Evolutionary conservation across 2,329 filamentous ascomycete species (phyloP).

Genomic region (Colletotrichum sp.): DNA sequence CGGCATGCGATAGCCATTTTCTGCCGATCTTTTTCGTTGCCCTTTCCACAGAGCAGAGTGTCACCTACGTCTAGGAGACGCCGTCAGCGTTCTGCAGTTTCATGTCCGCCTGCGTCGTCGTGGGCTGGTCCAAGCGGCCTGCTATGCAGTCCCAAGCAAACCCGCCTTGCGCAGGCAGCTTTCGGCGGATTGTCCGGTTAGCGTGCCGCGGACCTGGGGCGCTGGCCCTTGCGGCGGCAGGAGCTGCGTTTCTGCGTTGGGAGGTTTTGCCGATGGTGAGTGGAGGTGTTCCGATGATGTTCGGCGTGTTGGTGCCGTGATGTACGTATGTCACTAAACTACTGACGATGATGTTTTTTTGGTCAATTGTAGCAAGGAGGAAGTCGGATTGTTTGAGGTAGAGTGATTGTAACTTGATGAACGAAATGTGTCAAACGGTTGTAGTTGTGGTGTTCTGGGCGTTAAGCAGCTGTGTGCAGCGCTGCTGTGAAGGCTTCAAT

Average conservation of each 20-base stretch:
- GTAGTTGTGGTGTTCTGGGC: background rate
- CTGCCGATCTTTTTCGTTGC: background rate
- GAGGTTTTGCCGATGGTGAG: background rate
- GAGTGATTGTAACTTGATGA: background rate
- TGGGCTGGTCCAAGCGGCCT: background rate
- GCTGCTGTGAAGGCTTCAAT: background rate
- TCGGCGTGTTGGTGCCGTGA: background rate
- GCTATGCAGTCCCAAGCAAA: background rate
- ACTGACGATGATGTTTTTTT: background rate
- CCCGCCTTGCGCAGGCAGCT: background rate
- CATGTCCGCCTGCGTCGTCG: background rate
- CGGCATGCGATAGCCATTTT: background rate
- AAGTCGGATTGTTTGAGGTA: rapidly evolving
- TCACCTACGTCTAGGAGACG: background rate
- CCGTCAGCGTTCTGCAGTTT: background rate
- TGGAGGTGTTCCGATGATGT: background rate
- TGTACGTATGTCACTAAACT: background rate
- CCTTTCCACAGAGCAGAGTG: background rate
- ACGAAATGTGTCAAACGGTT: background rate
- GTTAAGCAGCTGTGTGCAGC: background rate
- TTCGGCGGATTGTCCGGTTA: background rate
- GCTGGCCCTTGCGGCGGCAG: background rate
- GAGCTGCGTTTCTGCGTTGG: background rate
- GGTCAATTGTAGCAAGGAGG: rapidly evolving
- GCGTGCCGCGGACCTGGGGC: background rate